phyloP scores from a whole-genome alignment of 2,329 filamentous ascomycete genomes.

The Claviceps cyperi region DNA sequence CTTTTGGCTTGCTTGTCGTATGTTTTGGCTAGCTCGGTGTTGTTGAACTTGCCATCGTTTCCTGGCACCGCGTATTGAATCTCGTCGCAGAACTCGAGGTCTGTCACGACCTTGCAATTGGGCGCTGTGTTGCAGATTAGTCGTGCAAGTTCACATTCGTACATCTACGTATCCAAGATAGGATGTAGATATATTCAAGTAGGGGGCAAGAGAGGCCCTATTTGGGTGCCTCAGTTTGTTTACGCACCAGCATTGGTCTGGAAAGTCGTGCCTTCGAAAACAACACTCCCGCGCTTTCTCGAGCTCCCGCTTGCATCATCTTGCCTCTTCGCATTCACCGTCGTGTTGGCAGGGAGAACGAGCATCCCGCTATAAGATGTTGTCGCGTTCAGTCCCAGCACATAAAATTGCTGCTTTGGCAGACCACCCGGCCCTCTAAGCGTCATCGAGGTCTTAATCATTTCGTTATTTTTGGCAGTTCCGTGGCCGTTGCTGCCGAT shows the following conservation, averaged over 20 bases:
- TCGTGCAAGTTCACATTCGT: too few relatives aligned
- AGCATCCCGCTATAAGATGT: slow-evolving; percentile 61
- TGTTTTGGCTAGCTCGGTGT: slow-evolving; percentile 47
- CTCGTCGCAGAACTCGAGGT: slow-evolving; percentile 77
- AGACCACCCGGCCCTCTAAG: slow-evolving; percentile 48
- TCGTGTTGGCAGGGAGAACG: slow-evolving; percentile 42
- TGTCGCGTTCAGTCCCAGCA: slow-evolving; percentile 58
- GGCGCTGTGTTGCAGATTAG: slow-evolving; percentile 33
- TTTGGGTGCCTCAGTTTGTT: too few relatives aligned
- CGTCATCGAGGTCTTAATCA: slow-evolving; percentile 51
- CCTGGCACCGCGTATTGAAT: slow-evolving; percentile 85
- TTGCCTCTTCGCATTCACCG: slow-evolving; percentile 26
- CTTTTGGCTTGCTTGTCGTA: slow-evolving; percentile 64
- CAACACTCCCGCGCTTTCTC: slow-evolving; percentile 53
- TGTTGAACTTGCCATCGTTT: slow-evolving; percentile 50
- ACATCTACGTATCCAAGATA: too few relatives aligned
- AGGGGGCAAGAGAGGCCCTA: too few relatives aligned
- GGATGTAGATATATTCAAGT: too few relatives aligned
- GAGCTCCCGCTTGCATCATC: slow-evolving; percentile 9
- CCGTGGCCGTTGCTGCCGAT: slow-evolving; percentile 41
- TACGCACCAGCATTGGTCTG: slow-evolving; percentile 59
- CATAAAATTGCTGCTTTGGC: slow-evolving; percentile 79
- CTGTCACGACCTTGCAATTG: slow-evolving; percentile 75
- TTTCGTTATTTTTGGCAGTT: slow-evolving; percentile 4
- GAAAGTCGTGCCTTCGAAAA: slow-evolving; percentile 62